phyloP scores from a whole-genome alignment of 192 early-diverging fungal genomes.

The Globomyces pollinis-pini region DNA sequence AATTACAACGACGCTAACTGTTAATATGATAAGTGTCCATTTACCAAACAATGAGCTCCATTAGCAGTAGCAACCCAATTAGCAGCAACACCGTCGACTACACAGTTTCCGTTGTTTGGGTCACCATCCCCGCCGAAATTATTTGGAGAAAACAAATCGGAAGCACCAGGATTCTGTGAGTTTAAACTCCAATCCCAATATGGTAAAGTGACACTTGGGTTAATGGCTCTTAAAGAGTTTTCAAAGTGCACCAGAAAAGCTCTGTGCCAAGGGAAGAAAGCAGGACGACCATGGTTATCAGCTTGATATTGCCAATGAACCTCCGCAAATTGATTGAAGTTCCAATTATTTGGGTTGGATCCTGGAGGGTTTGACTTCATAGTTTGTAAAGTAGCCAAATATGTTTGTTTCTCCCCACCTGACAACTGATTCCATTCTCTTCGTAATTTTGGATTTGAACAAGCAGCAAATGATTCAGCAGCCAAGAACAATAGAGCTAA shows the following conservation, averaged over 20 bases:
- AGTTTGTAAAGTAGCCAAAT: not conserved
- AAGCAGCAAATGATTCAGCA: too few species aligned
- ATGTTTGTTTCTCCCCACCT: slow-evolving; percentile 1
- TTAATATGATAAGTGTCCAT: not conserved
- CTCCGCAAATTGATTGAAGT: slow-evolving; percentile 8
- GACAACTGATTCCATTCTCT: slow-evolving; percentile 9
- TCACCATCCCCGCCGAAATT: slow-evolving; percentile 10
- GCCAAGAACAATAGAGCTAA: too few species aligned
- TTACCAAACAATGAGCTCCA: not conserved
- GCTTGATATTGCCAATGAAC: not conserved
- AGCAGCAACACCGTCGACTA: slow-evolving; percentile 45
- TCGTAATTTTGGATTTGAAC: not conserved
- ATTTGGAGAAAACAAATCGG: not conserved
- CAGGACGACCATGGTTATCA: not conserved
- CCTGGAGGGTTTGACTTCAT: not conserved
- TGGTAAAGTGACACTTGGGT: slow-evolving; percentile 42
- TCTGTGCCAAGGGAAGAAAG: slow-evolving; percentile 48
- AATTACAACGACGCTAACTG: slow-evolving; percentile 14
- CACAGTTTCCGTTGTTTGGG: slow-evolving; percentile 23
- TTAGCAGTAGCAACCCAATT: slow-evolving; percentile 32
- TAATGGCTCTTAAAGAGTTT: slow-evolving; percentile 30
- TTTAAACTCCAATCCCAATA: slow-evolving; percentile 36
- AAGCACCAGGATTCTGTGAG: not conserved
- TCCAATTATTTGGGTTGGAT: not conserved
- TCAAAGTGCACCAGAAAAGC: slow-evolving; percentile 45